Base-by-base conservation (phyloP, 805 yeast genomes). In the Metschnikowia lochheadii region DNA sequence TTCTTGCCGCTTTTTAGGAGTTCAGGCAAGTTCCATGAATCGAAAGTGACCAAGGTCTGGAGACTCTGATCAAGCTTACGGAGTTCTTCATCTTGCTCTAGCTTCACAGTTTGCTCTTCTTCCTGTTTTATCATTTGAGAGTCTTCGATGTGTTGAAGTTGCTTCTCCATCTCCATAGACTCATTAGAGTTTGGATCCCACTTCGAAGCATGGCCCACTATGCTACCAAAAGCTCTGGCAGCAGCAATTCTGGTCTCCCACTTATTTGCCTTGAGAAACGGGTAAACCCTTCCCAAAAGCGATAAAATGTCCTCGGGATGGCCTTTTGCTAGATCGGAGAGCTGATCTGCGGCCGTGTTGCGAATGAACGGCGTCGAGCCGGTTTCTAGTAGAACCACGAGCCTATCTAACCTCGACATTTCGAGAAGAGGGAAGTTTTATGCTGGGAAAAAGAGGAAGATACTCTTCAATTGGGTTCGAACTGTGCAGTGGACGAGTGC, bases 231-330 rank as follows among this genome's bases (percentile, higher is more conserved):
- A 0, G 99, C 98, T 49, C 89, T 75, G 0, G 97, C 97, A 1
- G 99, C 94, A 1, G 98, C 84, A 1, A 87, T 85, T 65, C 99
- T 79, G 0, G 99, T 91, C 66, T 94, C 99, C 99, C 99, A 94
- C 68, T 85, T 89, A 51, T 76, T 78, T 23, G 89, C 82, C 61
- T 83, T 80, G 51, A 94, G 75, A 64, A 83, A 94, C 0, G 99
- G 98, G 60, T 90, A 89, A 1, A 94, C 96, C 52, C 98, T 77
- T 14, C 96, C 89, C 33, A 94, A 70, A 39, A 94, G 71, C 51
- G 85, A 85, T 48, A 89, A 76, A 18, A 88, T 81, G 61, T 94
- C 98, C 62, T 92, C 98, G 0, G 98, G 97, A 62, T 94, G 98
- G 40, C 87, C 86, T 65, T 87, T 87, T 26, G 97, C 97, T 36